A percentile compares a stretch with the other conserved stretches of the same genome.
Evolutionary conservation across 352 stramenopile species (phyloP).

Genomic region (Phytophthora hibernalis): DNA sequence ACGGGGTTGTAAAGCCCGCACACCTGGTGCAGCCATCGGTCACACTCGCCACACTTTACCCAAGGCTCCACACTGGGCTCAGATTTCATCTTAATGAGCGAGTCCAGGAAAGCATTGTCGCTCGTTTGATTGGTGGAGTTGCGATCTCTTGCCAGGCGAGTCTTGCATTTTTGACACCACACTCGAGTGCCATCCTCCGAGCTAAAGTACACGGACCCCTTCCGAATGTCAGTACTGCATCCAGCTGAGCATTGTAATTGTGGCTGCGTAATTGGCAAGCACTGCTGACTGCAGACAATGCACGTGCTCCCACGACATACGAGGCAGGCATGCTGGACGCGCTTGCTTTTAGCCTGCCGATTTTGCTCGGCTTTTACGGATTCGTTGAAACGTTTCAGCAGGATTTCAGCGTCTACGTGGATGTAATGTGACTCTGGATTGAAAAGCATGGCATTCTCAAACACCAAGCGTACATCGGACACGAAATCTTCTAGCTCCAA

Average conservation of each 20-base stretch:
- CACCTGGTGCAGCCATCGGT: conserved; percentile 90
- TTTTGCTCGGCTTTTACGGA: conserved; percentile 53
- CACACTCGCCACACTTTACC: conserved; percentile 84
- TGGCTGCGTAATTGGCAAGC: conserved; percentile 63
- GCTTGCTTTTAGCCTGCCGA: conserved; percentile 53
- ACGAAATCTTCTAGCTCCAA: conserved; percentile 85
- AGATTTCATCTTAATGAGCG: conserved; percentile 74
- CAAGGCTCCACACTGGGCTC: conserved; percentile 77
- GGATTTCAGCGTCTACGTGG: conserved; percentile 67
- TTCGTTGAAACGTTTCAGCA: conserved; percentile 76
- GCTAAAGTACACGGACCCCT: conserved; percentile 77
- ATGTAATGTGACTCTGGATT: conserved; percentile 84
- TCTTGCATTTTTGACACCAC: conserved; percentile 82
- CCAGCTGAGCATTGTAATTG: conserved; percentile 78
- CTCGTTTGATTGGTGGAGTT: conserved; percentile 10
- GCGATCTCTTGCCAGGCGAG: conserved; percentile 46
- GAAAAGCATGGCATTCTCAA: conserved; percentile 92
- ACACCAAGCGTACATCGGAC: conserved; percentile 85
- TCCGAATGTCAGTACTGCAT: conserved; percentile 81
- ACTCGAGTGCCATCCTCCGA: conserved; percentile 81
- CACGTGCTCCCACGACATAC: conserved; percentile 77
- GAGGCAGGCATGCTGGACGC: conserved; percentile 56
- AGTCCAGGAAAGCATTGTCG: conserved; percentile 28
- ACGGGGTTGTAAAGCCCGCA: conserved; percentile 94
- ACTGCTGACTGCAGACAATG: conserved; percentile 77